Base-by-base conservation (phyloP, 768 basidiomycete species). In the Lactifluus pinguis region DNA sequence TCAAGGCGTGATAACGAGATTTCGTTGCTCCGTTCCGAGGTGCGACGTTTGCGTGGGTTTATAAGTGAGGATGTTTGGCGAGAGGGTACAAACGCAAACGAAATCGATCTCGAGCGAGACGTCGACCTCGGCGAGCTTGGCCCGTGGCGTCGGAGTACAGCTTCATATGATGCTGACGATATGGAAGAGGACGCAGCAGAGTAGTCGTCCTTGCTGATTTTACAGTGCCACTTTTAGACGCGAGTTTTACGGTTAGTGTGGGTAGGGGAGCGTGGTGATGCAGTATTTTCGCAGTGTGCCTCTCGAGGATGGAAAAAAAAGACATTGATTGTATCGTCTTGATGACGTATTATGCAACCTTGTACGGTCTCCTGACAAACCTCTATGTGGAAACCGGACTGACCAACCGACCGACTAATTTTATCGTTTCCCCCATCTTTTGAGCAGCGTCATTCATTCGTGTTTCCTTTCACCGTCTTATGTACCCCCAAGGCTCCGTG, bases 1-100 rank as follows among this genome's bases (percentile, higher is more conserved):
- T 86, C 89, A 56, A 78, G 89, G 68, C 74, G 94, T 64, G 92
- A 97, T 68, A 80, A 78, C 49, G 92, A 93, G 74, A 88, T 95
- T 66, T 76, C 70, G 59, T 75, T 67, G 68, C 69, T 95, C 69
- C 77, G 91, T 64, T 71, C 69, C 64, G 92, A 93, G 71, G 79
- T 95, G 30, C 69, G 70, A 65, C 75, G 84, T 59, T 71, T 94
- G 69, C 77, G 86, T 49, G 62, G 67, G 7, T 49, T 67, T 15
- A 68, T 72, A 21, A 74, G 73, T 45, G 72, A 70, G 21, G 72
- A 72, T 10, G 71, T 69, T 5, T 66, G 65, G 62, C 45, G 69
- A 14, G 75, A 72, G 25, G 72, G 69, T 49, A 76, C 74, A 60
- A 71, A 71, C 53, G 67, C 74, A 60, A 71, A 71, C 55, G 67